Conservation (phyloP, 306 rosid species). For the Acacia crassicarpa region DNA sequence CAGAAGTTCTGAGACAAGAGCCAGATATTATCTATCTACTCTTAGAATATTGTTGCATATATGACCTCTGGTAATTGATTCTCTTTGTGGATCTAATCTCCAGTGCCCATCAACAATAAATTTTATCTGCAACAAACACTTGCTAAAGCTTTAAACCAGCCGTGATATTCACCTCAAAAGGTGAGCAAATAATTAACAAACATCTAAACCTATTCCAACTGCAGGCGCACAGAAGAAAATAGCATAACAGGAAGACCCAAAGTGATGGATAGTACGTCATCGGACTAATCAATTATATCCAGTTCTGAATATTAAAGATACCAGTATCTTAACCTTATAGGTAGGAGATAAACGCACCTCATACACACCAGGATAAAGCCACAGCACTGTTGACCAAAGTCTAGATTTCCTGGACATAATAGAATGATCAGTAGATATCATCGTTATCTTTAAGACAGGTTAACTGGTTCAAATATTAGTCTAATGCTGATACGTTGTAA, state of each 20-base stretch:
- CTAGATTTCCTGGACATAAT: slow-evolving; percentile 55
- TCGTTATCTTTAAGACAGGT: slow-evolving; percentile 6
- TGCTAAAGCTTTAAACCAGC: slow-evolving; percentile 1
- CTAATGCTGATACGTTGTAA: slow-evolving; percentile 1
- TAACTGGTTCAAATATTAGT: background rate
- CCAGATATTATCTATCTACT: slow-evolving; percentile 42
- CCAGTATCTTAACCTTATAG: slow-evolving; percentile 7
- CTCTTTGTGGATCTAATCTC: slow-evolving; percentile 73
- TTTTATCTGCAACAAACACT: slow-evolving; percentile 64
- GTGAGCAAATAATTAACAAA: background rate
- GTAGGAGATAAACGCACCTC: slow-evolving; percentile 68
- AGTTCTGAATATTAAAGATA: background rate
- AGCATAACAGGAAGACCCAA: background rate
- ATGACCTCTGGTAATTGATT: slow-evolving; percentile 56
- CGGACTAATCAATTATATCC: slow-evolving; percentile 14
- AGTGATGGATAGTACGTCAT: background rate
- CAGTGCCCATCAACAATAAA: slow-evolving; percentile 89
- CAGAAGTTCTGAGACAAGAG: slow-evolving; percentile 22
- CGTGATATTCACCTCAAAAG: background rate
- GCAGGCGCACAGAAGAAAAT: background rate
- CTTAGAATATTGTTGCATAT: slow-evolving; percentile 81
- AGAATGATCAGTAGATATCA: slow-evolving; percentile 33
- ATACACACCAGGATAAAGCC: slow-evolving; percentile 96
- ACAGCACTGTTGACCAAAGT: slow-evolving; percentile 70
- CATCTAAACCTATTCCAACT: background rate